Percentiles rank a stretch among this genome's conserved stretches.
Conservation (phyloP, 2,329 filamentous ascomycete species). For the Fusarium tupiense region DNA sequence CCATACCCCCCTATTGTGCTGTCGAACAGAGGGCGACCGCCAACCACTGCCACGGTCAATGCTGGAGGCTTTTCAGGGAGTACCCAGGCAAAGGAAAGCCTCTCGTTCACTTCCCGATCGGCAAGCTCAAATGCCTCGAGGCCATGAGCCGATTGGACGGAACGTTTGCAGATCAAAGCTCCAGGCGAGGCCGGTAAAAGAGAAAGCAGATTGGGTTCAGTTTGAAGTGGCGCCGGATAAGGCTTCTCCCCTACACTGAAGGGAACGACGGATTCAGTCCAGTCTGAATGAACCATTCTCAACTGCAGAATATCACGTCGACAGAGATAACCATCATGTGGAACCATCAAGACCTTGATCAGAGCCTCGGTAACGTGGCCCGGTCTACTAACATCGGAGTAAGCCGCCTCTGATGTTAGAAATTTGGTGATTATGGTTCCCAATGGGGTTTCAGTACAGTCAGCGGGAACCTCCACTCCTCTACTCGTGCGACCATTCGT, state of each 20-base stretch:
- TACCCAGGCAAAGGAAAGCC: background rate
- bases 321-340: background rate
- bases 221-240: background rate
- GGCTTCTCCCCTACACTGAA: too few relatives aligned
- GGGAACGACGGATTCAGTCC: background rate
- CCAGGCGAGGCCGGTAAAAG: background rate
- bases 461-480: background rate
- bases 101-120: background rate
- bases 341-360: background rate
- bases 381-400: fast-evolving
- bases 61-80: background rate
- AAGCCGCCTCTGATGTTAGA: background rate
- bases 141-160: background rate
- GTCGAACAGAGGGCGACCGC: background rate
- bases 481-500: background rate
- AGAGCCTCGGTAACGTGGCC: background rate
- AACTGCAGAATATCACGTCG: background rate
- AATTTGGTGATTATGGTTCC: background rate
- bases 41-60: background rate
- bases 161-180: background rate
- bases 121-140: background rate
- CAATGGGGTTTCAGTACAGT: background rate
- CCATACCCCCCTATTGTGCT: background rate
- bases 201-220: background rate
- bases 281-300: background rate